Evolutionary conservation across 495 filamentous ascomycete species (phyloP).

Genomic region (Penicillium herquei): DNA sequence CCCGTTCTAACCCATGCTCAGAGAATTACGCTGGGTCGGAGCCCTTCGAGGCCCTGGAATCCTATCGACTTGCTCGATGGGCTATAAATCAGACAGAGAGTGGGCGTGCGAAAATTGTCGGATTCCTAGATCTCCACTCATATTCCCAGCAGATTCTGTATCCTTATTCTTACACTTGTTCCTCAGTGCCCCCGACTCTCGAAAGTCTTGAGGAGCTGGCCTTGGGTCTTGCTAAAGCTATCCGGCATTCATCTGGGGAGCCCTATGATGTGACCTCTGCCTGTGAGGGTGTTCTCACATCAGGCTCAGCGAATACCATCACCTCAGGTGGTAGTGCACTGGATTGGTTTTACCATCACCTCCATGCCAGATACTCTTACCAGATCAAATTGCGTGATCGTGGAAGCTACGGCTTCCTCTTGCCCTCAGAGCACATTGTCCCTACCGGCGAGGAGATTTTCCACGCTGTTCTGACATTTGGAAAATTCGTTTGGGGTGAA

Average conservation of each 20-base stretch:
- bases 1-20: slow-evolving; percentile 79
- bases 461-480: slow-evolving; percentile 76
- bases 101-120: slow-evolving; percentile 70
- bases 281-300: slow-evolving; percentile 72
- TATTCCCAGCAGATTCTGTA: slow-evolving; percentile 96
- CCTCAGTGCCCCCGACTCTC: slow-evolving; percentile 70
- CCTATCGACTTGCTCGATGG: slow-evolving; percentile 76
- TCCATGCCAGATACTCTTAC: slow-evolving; percentile 79
- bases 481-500: slow-evolving; percentile 64
- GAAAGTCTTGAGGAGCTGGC: slow-evolving; percentile 92
- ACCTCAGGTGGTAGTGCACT: slow-evolving; percentile 76
- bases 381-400: slow-evolving; percentile 95
- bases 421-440: slow-evolving; percentile 83
- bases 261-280: slow-evolving; percentile 79
- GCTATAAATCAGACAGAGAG: slow-evolving; percentile 75
- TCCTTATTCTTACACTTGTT: slow-evolving; percentile 86
- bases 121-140: slow-evolving; percentile 87
- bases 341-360: slow-evolving; percentile 94
- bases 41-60: slow-evolving; percentile 83
- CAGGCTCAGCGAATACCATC: slow-evolving; percentile 43
- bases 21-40: slow-evolving; percentile 84
- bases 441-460: slow-evolving; percentile 87
- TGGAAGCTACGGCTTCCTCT: slow-evolving; percentile 89
- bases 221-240: slow-evolving; percentile 85
- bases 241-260: slow-evolving; percentile 72